These are phyloP conservation scores for Backusella sp. DNA, from an alignment of 192 early-diverging fungal species.

Conservation along the genomic window DNA sequence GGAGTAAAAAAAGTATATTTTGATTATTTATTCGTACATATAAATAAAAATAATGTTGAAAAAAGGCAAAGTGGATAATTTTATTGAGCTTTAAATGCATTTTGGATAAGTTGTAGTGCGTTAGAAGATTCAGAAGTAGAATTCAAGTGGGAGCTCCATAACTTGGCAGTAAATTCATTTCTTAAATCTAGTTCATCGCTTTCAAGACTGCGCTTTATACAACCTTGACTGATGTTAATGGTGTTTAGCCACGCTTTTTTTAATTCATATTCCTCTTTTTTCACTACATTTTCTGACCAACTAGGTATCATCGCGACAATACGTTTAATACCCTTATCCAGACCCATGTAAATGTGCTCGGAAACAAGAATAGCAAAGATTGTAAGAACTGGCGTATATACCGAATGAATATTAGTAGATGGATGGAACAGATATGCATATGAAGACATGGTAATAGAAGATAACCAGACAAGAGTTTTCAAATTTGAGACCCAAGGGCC, in stretches of 20 bases:
- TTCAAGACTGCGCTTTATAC: background rate
- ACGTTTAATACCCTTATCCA: slow-evolving; percentile 18
- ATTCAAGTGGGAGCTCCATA: background rate
- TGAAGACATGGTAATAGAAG: slow-evolving; percentile 58
- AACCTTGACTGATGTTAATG: background rate
- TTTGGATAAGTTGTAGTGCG: slow-evolving; percentile 1
- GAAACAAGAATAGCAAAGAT: slow-evolving; percentile 33
- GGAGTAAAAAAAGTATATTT: background rate
- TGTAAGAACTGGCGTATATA: slow-evolving; percentile 30
- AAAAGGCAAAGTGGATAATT: background rate
- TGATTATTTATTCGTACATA: background rate
- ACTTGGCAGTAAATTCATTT: background rate
- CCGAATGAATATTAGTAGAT: slow-evolving; percentile 31
- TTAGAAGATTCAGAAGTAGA: background rate
- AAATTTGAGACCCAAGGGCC: slow-evolving; percentile 42
- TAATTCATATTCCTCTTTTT: slow-evolving; percentile 37
- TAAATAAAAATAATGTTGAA: background rate
- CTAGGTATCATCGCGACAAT: slow-evolving; percentile 25
- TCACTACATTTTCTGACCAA: slow-evolving; percentile 29
- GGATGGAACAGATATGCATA: slow-evolving; percentile 54
- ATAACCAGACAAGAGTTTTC: slow-evolving; percentile 49
- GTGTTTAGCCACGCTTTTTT: slow-evolving; percentile 37
- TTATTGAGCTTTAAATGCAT: background rate
- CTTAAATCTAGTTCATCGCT: background rate
- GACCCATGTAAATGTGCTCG: slow-evolving; percentile 37